These are phyloP conservation scores for Diaporthe sp. DNA, from an alignment of 2,329 filamentous ascomycete genomes.

Conservation along the genomic window DNA sequence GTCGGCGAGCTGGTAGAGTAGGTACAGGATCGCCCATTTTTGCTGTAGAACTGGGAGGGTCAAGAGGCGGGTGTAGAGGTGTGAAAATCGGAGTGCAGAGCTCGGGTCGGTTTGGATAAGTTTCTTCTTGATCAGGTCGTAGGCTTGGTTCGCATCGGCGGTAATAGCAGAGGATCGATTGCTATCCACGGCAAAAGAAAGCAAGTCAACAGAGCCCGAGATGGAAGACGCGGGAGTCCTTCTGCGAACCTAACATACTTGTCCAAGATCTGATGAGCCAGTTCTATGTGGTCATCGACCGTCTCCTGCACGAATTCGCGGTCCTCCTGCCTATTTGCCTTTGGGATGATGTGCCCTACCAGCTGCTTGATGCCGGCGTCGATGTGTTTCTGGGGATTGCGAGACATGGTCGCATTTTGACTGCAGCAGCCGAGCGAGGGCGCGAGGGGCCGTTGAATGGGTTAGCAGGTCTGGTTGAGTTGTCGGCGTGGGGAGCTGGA, in stretches of 20 bases:
- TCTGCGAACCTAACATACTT: conserved; percentile 53
- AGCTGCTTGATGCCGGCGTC: conserved; percentile 84
- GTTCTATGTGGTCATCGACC: conserved; percentile 71
- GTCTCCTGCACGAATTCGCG: conserved; percentile 77
- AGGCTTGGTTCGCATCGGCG: conserved; percentile 89
- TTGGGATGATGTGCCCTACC: conserved; percentile 79
- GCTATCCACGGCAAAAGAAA: conserved; percentile 11
- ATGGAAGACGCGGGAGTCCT: background rate
- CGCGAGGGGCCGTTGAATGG: background rate
- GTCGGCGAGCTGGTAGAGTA: conserved; percentile 87
- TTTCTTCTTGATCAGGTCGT: conserved; percentile 91
- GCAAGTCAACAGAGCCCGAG: conserved; percentile 25
- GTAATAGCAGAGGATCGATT: conserved; percentile 64
- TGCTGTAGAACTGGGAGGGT: conserved; percentile 93
- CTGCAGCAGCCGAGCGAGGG: conserved; percentile 17
- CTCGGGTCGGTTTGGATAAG: conserved; percentile 82
- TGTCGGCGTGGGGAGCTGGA: background rate
- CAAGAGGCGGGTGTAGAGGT: conserved; percentile 89
- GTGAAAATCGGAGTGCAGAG: conserved; percentile 87
- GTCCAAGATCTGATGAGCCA: conserved; percentile 65
- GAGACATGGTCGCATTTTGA: conserved; percentile 66
- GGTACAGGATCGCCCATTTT: conserved; percentile 96
- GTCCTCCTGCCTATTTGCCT: conserved; percentile 63
- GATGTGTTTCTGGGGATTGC: conserved; percentile 74
- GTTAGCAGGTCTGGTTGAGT: background rate